Evolutionary conservation across 2,329 filamentous ascomycete genomes (phyloP).

Genomic region (Penicillium frequentans): DNA sequence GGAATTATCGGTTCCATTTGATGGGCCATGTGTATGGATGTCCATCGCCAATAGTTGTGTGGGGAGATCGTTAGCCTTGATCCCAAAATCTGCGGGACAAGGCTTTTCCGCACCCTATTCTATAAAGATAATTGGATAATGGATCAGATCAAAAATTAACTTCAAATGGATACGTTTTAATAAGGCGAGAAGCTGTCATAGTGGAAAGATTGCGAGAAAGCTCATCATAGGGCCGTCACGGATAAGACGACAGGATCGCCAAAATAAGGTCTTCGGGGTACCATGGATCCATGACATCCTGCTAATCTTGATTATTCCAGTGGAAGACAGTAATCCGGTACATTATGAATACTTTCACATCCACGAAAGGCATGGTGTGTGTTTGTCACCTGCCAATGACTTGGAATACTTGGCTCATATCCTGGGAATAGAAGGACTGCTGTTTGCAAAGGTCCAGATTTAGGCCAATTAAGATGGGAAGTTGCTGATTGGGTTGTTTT

Average conservation of each 20-base stretch:
- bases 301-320: not conserved
- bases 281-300: not conserved
- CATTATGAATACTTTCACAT: not conserved
- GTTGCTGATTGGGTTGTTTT: not conserved
- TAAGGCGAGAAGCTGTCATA: not conserved
- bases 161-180: not conserved
- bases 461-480: not conserved
- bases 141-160: not conserved
- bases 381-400: not conserved
- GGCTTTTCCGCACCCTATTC: not conserved
- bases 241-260: not conserved
- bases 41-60: not conserved
- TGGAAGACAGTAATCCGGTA: not conserved
- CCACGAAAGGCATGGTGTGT: not conserved
- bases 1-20: not conserved
- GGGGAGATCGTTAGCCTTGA: not conserved
- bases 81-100: not conserved
- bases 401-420: not conserved
- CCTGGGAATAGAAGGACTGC: not conserved
- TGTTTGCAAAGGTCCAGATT: not conserved
- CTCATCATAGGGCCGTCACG: not conserved
- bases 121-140: not conserved
- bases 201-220: not conserved
- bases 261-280: not conserved
- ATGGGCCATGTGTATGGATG: not conserved